A percentile compares a stretch with the other conserved stretches of the same genome.
Evolutionary conservation across 257 asterid genomes (phyloP).

Genomic region (Petunia secreta): DNA sequence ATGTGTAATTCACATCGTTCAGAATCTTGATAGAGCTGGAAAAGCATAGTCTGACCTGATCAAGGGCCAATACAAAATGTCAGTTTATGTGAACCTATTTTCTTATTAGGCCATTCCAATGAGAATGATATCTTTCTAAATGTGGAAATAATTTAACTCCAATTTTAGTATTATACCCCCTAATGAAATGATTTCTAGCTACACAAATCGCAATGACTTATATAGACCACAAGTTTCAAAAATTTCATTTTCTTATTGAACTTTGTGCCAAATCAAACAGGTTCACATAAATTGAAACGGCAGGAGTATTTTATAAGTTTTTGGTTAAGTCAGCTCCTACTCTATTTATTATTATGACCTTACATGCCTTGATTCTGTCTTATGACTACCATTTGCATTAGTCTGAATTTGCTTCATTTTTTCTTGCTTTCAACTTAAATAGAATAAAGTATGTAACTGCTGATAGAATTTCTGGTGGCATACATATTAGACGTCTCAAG

Average conservation of each 20-base stretch:
- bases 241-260: too few species aligned
- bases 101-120: too few species aligned
- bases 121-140: too few species aligned
- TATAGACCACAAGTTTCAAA: too few species aligned
- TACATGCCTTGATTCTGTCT: neutral
- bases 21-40: neutral
- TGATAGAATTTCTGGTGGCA: slow-evolving; percentile 10
- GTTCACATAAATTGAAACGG: too few species aligned
- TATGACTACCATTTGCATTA: neutral
- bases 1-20: neutral
- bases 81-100: too few species aligned
- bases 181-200: too few species aligned
- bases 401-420: neutral
- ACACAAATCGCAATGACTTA: too few species aligned
- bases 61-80: neutral
- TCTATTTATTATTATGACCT: neutral
- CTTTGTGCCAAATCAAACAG: too few species aligned
- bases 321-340: neutral
- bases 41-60: neutral
- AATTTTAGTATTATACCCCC: too few species aligned
- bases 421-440: slow-evolving; percentile 15
- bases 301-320: too few species aligned
- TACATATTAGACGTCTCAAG: neutral
- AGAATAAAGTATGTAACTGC: neutral
- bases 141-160: too few species aligned